Evolutionary conservation across 176 grass and related monocot species (phyloP), one percentile per base, ranked within the genome.

Genomic region (Bromus sterilis): DNA sequence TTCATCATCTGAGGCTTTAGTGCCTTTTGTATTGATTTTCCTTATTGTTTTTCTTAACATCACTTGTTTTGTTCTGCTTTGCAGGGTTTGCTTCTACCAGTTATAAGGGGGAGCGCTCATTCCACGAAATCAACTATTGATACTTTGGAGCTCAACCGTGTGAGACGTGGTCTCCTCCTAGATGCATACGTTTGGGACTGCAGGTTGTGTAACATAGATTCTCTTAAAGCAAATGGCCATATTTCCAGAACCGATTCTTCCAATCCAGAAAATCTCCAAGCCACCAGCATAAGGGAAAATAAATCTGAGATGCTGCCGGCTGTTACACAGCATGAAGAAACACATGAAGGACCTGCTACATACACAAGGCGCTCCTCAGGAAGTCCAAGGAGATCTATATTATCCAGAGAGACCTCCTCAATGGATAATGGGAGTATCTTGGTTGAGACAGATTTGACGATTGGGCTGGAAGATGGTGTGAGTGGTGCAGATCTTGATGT

Each of bases 101-200:
- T 91, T 87, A 79, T 76, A 35, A 79, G 36, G 74, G 88, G 59
- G 64, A 87, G 80, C 48, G 59, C 63, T 23, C 68, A 87, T 80
- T 79, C 82, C 55, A 76, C 67, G 39, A 81, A 85, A 86, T 80
- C 86, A 81, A 87, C 56, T 35, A 67, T 87, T 85, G 91, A 93
- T 87, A 86, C 94, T 78, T 81, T 94, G 86, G 90, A 98, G 64
- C 86, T 98, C 51, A 98, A 98, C 28, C 85, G 81, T 39, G 82
- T 94, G 76, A 94, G 85, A 83, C 92, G 81, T 66, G 78, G 78
- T 86, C 88, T 98, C 32, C 71, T 98, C 51, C 41, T 92, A 71
- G 90, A 98, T 86, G 83, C 88, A 80, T 87, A 91, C 78, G 81
- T 76, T 63, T 98, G 95, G 95, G 92, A 94, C 44, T 80, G 78